A percentile compares a stretch with the other conserved stretches of the same genome.
phyloP scores from a whole-genome alignment of 495 filamentous ascomycete genomes.

The Penicillium herquei region DNA sequence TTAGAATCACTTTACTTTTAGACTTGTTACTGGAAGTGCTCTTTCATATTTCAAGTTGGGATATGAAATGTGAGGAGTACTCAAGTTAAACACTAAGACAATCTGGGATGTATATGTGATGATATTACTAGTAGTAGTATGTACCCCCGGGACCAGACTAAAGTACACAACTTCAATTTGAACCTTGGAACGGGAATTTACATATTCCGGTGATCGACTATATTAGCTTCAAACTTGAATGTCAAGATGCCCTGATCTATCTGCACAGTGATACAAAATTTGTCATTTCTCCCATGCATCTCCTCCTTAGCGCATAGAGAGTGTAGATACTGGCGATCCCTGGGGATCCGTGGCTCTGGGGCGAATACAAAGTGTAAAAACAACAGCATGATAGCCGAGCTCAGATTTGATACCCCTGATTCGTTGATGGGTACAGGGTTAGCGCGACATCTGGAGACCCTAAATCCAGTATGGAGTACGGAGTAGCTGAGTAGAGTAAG shows the following conservation, averaged over 20 bases:
- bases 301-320: neutral
- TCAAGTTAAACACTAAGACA: no score
- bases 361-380: slow-evolving; percentile 2
- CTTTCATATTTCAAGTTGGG: no score
- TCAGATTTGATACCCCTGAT: slow-evolving; percentile 8
- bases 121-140: no score
- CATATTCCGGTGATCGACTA: no score
- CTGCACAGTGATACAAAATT: neutral
- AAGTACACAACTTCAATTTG: no score
- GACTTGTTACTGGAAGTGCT: no score
- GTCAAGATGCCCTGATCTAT: no score
- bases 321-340: slow-evolving; percentile 9
- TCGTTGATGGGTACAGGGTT: slow-evolving; percentile 11
- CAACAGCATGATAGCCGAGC: slow-evolving; percentile 17
- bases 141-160: no score
- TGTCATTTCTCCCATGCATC: neutral
- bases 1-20: slow-evolving; percentile 15
- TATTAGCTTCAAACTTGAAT: no score
- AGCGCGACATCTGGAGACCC: slow-evolving; percentile 14
- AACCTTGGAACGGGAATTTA: no score
- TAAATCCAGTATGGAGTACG: slow-evolving; percentile 5
- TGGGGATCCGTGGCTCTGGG: slow-evolving; percentile 13
- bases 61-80: no score
- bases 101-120: no score
- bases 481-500: slow-evolving; percentile 15